These are phyloP conservation scores for Kwoniella sp. DNA, from an alignment of 768 basidiomycete genomes.

Conservation along the genomic window DNA sequence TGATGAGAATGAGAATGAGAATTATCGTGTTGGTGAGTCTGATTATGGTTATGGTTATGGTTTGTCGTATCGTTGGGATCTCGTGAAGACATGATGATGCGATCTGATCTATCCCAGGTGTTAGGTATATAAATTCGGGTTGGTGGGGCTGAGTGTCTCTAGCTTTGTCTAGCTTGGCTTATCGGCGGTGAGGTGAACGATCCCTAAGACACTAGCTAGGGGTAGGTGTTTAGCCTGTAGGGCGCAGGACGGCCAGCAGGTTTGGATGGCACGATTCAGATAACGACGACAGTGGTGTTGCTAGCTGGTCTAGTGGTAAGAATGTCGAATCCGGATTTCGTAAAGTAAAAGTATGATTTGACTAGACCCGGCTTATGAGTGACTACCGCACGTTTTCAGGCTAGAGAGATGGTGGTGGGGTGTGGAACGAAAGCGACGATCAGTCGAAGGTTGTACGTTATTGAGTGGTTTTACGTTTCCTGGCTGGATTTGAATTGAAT, in stretches of 20 bases:
- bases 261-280: not conserved
- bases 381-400: not conserved
- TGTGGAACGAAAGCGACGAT: not conserved
- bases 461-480: too few species aligned
- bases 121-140: not conserved
- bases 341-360: not conserved
- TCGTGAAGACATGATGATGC: not conserved
- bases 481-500: too few species aligned
- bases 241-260: not conserved
- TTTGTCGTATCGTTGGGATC: not conserved
- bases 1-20: not conserved
- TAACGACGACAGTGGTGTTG: not conserved
- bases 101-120: not conserved
- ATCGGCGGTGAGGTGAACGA: not conserved
- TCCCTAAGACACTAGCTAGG: not conserved
- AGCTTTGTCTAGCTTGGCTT: not conserved
- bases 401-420: not conserved
- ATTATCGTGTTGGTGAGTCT: not conserved
- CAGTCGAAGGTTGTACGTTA: not conserved
- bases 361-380: not conserved
- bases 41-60: not conserved
- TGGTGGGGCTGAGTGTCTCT: not conserved
- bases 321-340: not conserved
- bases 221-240: too few species aligned
- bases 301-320: not conserved